Percentiles rank a stretch among this genome's conserved stretches.
phyloP scores from a whole-genome alignment of 129 eudicot species.

The Flaveria brownii region DNA sequence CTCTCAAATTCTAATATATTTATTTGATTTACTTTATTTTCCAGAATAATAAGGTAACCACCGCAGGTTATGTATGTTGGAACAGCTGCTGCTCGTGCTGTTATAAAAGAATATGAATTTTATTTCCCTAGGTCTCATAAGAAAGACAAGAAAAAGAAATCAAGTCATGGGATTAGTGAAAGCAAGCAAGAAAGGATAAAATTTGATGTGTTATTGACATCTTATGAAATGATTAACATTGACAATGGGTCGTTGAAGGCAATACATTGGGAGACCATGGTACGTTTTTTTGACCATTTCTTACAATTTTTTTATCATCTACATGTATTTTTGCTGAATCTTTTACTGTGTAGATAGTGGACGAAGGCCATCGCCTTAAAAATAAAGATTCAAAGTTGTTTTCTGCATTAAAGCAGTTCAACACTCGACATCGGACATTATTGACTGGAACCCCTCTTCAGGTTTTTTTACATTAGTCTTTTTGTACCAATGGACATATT shows the following conservation, averaged over 20 bases:
- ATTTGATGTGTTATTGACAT: conserved; percentile 90
- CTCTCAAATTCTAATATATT: background rate
- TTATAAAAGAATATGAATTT: conserved; percentile 76
- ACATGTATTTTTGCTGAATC: conserved; percentile 19
- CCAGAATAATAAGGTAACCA: conserved; percentile 17
- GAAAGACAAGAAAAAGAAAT: conserved; percentile 80
- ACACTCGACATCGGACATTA: conserved; percentile 76
- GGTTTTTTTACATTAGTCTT: conserved; percentile 45
- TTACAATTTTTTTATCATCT: background rate
- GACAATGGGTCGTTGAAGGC: conserved; percentile 83
- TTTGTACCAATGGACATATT: background rate
- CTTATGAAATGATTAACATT: conserved; percentile 92
- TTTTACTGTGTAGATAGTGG: conserved; percentile 72
- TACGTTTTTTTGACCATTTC: conserved; percentile 30
- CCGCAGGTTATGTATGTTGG: conserved; percentile 98
- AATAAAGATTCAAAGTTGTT: conserved; percentile 94
- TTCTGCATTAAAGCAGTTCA: conserved; percentile 69
- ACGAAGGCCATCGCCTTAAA: conserved; percentile 97
- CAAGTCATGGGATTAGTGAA: conserved; percentile 50
- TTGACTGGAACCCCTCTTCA: conserved; percentile 99
- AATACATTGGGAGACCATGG: conserved; percentile 95
- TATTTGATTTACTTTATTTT: background rate
- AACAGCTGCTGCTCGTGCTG: conserved; percentile 64
- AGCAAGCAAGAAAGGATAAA: conserved; percentile 92
- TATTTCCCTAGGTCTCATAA: conserved; percentile 70